phyloP scores from a whole-genome alignment of 495 filamentous ascomycete genomes.

The Neurospora africana region DNA sequence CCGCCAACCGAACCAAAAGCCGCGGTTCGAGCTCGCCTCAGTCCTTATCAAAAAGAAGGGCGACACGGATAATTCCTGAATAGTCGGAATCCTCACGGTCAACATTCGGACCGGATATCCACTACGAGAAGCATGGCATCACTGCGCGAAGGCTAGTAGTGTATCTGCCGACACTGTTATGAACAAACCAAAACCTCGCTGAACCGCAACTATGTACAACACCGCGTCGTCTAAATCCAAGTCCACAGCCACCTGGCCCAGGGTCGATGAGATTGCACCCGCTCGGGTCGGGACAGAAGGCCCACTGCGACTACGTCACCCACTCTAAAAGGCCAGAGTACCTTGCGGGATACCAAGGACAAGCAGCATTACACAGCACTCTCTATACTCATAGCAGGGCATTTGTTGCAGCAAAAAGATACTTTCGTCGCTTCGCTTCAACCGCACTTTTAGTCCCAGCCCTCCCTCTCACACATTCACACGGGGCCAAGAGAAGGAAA shows the following conservation, averaged over 20 bases:
- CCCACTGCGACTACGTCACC: background rate
- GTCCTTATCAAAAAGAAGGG: background rate
- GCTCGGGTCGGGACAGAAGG: background rate
- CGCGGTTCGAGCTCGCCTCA: conserved; percentile 28
- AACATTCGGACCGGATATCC: background rate
- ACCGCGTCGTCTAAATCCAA: background rate
- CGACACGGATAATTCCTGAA: background rate
- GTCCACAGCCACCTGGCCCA: background rate
- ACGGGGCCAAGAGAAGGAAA: background rate
- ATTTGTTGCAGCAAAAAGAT: background rate
- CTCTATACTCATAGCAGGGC: background rate
- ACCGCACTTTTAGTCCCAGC: background rate
- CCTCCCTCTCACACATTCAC: background rate
- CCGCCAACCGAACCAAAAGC: conserved; percentile 25
- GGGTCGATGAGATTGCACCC: background rate
- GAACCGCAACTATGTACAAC: background rate
- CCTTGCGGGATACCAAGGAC: background rate
- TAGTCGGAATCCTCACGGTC: background rate
- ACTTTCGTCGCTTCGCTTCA: background rate
- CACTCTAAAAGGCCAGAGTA: background rate
- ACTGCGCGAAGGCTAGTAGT: background rate
- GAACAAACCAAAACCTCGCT: background rate
- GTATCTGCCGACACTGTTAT: background rate
- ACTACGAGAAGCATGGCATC: background rate
- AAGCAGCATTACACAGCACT: background rate